Evolutionary conservation across 305 asterid genomes (phyloP).

Genomic region (Andrographis paniculata): DNA sequence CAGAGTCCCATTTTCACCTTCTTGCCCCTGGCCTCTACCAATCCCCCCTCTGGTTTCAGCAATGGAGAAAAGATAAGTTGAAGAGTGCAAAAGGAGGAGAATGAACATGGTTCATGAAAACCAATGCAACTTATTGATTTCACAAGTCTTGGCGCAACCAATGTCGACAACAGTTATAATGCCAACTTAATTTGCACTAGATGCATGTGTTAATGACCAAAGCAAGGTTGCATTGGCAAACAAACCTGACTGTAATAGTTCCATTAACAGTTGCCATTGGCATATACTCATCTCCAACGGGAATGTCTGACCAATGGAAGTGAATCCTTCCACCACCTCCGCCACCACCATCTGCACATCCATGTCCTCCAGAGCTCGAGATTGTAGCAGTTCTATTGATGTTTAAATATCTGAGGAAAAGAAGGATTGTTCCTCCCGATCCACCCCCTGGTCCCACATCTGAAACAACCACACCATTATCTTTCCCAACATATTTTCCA

Average conservation of each 20-base stretch:
- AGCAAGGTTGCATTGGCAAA: conserved; percentile 19
- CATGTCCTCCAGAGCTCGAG: conserved; percentile 78
- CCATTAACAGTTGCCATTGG: conserved; percentile 64
- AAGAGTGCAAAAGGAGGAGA: no score
- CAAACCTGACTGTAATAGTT: conserved; percentile 56
- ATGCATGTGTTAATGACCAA: conserved; percentile 4
- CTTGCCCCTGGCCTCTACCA: conserved; percentile 54
- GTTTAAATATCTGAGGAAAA: conserved; percentile 50
- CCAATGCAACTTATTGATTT: no score
- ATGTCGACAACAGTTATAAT: no score
- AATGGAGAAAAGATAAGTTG: no score
- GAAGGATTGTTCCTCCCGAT: conserved; percentile 90
- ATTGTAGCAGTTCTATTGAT: conserved; percentile 41
- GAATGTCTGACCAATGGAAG: conserved; percentile 83
- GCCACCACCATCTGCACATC: conserved; percentile 72
- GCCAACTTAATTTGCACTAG: neutral
- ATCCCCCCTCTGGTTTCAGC: conserved; percentile 99
- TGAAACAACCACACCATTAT: conserved; percentile 29
- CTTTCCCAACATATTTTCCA: conserved; percentile 31
- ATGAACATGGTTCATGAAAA: no score
- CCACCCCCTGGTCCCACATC: conserved; percentile 80
- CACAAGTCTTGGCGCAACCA: no score
- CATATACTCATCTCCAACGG: conserved; percentile 60
- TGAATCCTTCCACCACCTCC: conserved; percentile 95
- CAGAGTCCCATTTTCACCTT: conserved; percentile 80